Evolutionary conservation across 495 filamentous ascomycete genomes (phyloP), one percentile per base, ranked within the genome.

Genomic region (Staphylotrichum longicolle): DNA sequence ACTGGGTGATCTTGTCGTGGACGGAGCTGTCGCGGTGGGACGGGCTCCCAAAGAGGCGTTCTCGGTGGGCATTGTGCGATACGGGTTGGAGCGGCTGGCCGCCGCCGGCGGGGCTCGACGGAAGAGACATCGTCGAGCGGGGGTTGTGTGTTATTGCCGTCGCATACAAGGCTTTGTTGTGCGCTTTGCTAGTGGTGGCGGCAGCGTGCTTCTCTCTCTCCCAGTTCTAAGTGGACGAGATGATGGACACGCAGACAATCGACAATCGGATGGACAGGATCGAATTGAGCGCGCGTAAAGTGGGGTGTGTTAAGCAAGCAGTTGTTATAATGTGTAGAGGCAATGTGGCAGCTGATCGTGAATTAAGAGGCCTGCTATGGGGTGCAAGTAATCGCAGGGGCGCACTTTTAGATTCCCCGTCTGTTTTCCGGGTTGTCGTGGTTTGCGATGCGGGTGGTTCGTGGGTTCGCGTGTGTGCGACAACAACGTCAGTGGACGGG

Each of bases 1-100:
- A 88, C 62, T 87, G 90, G 33, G 85, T 87, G 66, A 96, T 91
- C 73, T 93, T 94, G 35, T 90, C 86, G 68, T 93, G 89, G 1
- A 96, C 90, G 12, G 79, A 77, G 66, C 78, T 79, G 69, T 95
- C 91, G 32, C 89, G 89, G 15, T 58, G 77, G 70, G 76, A 50
- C 76, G 76, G 15, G 54, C 57, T 69, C 27, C 63, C 68, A 57
- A 44, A 64, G 27, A 51, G 42, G 54, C 34, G 50, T 7, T 79
- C 75, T 57, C 78, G 77, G 70, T 89, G 85, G 72, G 88, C 83
- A 71, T 96, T 91, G 54, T 91, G 86, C 7, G 92, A 91, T 30
- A 91, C 74, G 15, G 86, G 85, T 62, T 86, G 84, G 56, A 92
- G 75, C 68, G 89, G 83, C 42, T 76, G 67, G 55, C 68, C 66